Conservation (phyloP, 1,284 basidiomycete species). For the Leccinum subfulvum region DNA sequence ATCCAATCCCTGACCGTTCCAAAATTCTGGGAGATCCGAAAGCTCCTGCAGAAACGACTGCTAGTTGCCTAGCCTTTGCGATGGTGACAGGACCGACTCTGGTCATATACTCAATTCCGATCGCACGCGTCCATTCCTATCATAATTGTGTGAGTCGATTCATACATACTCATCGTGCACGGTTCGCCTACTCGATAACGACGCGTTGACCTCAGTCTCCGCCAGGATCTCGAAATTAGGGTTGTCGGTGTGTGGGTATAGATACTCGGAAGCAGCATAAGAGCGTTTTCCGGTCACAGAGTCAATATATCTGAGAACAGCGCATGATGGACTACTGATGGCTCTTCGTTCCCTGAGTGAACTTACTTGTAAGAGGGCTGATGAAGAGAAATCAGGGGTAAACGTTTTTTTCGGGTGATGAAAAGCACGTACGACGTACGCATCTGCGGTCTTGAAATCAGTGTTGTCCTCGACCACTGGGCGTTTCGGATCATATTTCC, state of each 20-base stretch:
- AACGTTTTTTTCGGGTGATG: not conserved
- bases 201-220: not conserved
- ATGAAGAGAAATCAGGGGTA: not conserved
- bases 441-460: constrained; percentile 40
- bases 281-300: constrained; percentile 51
- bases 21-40: constrained; percentile 25
- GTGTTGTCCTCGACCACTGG: constrained; percentile 43
- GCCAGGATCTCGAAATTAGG: constrained; percentile 29
- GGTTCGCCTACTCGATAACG: not conserved
- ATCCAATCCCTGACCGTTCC: constrained; percentile 41
- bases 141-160: not conserved
- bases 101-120: constrained; percentile 55
- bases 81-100: not conserved
- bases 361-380: constrained; percentile 2
- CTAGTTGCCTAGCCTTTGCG: constrained; percentile 22
- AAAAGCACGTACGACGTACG: constrained; percentile 43
- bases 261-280: constrained; percentile 53
- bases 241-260: constrained; percentile 49
- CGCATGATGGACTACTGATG: not conserved
- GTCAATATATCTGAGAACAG: constrained; percentile 44
- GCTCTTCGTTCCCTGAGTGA: not conserved
- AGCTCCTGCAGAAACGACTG: constrained; percentile 20
- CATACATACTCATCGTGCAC: not conserved
- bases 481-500: constrained; percentile 23
- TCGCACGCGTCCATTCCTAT: constrained; percentile 48